A percentile compares a stretch with the other conserved stretches of the same genome.
phyloP scores from a whole-genome alignment of 1,284 basidiomycete genomes.

The Apiotrichum porosum region DNA sequence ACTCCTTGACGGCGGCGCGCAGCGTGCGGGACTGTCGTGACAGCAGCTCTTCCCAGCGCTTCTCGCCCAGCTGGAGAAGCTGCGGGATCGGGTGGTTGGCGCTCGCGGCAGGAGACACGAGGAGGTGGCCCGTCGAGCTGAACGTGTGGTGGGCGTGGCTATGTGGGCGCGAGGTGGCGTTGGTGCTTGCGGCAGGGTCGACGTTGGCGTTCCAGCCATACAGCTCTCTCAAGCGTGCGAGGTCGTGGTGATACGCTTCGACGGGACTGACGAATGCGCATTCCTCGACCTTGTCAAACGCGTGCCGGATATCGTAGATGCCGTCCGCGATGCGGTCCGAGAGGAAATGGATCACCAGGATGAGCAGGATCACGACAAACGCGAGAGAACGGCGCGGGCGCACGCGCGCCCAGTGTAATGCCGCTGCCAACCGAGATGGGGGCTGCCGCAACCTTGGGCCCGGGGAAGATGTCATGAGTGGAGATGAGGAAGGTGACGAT shows the following conservation, averaged over 20 bases:
- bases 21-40: conserved; percentile 69
- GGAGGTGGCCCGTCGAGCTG: conserved; percentile 42
- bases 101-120: conserved; percentile 28
- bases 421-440: too few relatives aligned
- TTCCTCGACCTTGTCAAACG: background rate
- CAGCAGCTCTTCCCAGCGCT: conserved; percentile 61
- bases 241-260: conserved; percentile 40
- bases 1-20: conserved; percentile 67
- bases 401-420: background rate
- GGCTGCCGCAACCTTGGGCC: too few relatives aligned
- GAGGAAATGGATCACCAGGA: background rate
- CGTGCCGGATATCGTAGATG: background rate
- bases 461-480: too few relatives aligned
- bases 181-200: too few relatives aligned
- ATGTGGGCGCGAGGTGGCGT: too few relatives aligned
- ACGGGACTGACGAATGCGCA: conserved; percentile 40
- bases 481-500: too few relatives aligned
- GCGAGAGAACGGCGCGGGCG: background rate
- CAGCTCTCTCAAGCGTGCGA: conserved; percentile 24
- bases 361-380: background rate
- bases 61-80: conserved; percentile 72
- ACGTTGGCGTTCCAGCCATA: conserved; percentile 13
- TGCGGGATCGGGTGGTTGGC: conserved; percentile 67
- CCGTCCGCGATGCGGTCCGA: background rate
- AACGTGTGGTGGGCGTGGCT: conserved; percentile 23